Evolutionary conservation across 2,329 filamentous ascomycete genomes (phyloP).

Genomic region (Claviceps paspali): DNA sequence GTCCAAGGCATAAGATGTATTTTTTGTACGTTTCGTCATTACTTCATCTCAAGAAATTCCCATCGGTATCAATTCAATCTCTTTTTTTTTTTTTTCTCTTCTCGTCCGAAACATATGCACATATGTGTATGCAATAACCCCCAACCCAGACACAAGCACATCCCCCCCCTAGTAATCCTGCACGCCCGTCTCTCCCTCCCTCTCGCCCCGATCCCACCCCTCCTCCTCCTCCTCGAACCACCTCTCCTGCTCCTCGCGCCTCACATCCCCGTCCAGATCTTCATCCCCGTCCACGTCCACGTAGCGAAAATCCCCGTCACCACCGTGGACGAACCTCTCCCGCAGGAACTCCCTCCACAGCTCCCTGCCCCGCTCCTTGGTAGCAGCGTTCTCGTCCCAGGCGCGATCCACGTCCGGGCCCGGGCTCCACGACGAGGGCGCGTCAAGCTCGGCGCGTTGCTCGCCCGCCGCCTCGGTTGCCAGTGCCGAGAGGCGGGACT

Average conservation of each 20-base stretch:
- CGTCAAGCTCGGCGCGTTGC: not conserved
- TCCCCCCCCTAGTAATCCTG: constrained; percentile 50
- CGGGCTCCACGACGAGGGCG: not conserved
- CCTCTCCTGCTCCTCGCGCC: constrained; percentile 49
- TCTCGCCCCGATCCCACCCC: constrained; percentile 37
- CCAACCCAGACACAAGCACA: no score
- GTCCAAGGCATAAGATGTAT: not conserved
- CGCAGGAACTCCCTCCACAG: constrained; percentile 61
- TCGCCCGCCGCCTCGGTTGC: constrained; percentile 7
- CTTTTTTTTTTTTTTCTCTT: not conserved
- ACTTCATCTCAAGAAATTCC: not conserved
- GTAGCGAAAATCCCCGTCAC: constrained; percentile 71
- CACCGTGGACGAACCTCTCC: constrained; percentile 58
- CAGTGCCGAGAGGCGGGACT: constrained; percentile 54
- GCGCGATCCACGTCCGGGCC: constrained; percentile 3
- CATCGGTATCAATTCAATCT: not conserved
- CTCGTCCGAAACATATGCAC: not conserved
- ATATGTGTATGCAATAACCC: no score
- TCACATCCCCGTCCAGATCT: constrained; percentile 49
- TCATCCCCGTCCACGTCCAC: constrained; percentile 52
- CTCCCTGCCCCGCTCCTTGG: constrained; percentile 48
- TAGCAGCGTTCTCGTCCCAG: constrained; percentile 15
- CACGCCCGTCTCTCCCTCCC: constrained; percentile 50
- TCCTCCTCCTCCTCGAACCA: constrained; percentile 74
- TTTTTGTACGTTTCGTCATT: not conserved